Conservation (phyloP, 345 rosid species). For the Populus davidiana region DNA sequence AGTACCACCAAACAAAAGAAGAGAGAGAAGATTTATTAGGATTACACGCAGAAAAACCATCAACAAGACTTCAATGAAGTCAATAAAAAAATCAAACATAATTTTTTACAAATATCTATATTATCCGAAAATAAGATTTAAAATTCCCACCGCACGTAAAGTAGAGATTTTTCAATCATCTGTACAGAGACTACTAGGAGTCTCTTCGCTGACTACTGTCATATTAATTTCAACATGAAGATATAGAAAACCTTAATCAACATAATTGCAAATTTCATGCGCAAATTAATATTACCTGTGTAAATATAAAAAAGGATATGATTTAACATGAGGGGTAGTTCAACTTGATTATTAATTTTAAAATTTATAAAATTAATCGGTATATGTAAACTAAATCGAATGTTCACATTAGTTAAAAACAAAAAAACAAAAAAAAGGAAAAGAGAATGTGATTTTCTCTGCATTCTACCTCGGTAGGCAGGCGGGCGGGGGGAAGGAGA, state of each 20-base stretch:
- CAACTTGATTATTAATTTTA: too few relatives aligned
- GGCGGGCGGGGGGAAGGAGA: neutral
- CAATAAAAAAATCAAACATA: neutral
- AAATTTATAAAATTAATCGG: too few relatives aligned
- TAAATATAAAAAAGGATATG: too few relatives aligned
- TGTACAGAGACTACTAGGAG: too few relatives aligned
- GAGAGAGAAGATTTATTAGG: too few relatives aligned
- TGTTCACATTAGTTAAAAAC: too few relatives aligned
- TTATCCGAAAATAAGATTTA: neutral
- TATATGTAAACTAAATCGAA: too few relatives aligned
- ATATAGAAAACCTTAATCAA: neutral
- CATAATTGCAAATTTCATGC: neutral
- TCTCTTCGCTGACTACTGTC: neutral
- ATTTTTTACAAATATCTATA: neutral
- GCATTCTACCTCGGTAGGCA: neutral
- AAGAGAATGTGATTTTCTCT: neutral
- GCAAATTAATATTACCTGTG: too few relatives aligned
- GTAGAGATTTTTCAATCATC: neutral
- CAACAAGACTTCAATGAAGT: neutral
- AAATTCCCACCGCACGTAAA: neutral
- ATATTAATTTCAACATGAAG: neutral
- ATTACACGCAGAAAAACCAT: neutral
- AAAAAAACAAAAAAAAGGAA: too few relatives aligned
- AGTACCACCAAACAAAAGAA: neutral
- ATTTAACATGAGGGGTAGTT: too few relatives aligned